Evolutionary conservation across 1,284 basidiomycete species (phyloP), one percentile per base, ranked within the genome.

Genomic region (Fomitiporia mediterranea): DNA sequence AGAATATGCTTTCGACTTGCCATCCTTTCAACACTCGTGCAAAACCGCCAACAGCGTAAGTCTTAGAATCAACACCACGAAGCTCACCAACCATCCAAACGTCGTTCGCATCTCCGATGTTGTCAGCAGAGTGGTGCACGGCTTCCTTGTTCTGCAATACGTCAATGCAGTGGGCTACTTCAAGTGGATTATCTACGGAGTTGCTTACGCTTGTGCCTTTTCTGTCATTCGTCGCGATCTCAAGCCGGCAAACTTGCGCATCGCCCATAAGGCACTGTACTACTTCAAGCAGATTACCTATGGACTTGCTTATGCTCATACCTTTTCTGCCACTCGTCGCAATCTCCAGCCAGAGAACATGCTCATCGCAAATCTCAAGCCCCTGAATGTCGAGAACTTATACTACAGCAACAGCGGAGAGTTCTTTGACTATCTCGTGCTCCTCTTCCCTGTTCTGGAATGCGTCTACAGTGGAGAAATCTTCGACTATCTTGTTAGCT

Each of bases 301-400:
- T n/a, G n/a, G n/a, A n/a, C 85, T 99, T 67, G 94, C 95, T 75
- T 99, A 99, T 67, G 96, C 95, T 60, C 97, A 99, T 69, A 88
- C 91, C 0, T 98, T 98, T 78, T 96, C 95, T 67, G 98, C 99
- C 72, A 97, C 96, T 64, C 97, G 99, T 71, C 92, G 97, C 40
- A 97, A 99, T 71, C 82, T 99, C 65, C 99, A 99, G 68, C 97
- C 97, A 1, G 97, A 99, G 74, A 99, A 99, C 69, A 86, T 98
- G 56, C 77, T 98, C 40, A 89, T 97, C 57, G 89, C 94, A 62
- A 87, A 87, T 55, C 76, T 91, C 62, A 79, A 82, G 53, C 82
- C 94, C 56, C 91, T 91, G 61, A 80, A 93, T 66, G 82, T 98
- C n/a, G n/a, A n/a, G n/a, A n/a, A n/a, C n/a, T n/a, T n/a, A n/a